Conservation (phyloP, 2,329 filamentous ascomycete genomes). For the Aspergillus luchuensis region DNA sequence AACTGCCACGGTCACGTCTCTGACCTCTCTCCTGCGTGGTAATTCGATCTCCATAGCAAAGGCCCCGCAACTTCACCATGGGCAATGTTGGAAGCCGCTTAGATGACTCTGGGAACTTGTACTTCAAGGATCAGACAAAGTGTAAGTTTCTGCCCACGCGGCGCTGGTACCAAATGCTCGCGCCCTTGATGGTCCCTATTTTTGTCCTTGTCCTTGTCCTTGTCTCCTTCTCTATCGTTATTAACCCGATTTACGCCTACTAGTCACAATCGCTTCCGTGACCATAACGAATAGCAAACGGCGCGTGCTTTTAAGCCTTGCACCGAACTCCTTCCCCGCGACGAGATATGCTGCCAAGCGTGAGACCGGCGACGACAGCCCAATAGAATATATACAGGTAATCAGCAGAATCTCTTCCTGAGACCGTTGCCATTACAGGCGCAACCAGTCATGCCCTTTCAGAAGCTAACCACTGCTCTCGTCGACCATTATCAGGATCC, state of each 20-base stretch:
- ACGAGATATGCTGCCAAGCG: slow-evolving; percentile 73
- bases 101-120: slow-evolving; percentile 76
- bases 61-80: slow-evolving; percentile 61
- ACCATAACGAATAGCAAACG: slow-evolving; percentile 77
- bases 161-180: neutral
- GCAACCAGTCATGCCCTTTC: neutral
- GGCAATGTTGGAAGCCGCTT: slow-evolving; percentile 87
- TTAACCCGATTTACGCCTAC: neutral
- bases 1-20: slow-evolving; percentile 30
- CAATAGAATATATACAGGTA: slow-evolving; percentile 92
- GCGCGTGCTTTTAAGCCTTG: slow-evolving; percentile 73
- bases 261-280: slow-evolving; percentile 85
- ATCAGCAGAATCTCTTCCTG: neutral
- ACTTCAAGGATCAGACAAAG: slow-evolving; percentile 87
- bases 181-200: neutral
- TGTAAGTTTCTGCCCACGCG: slow-evolving; percentile 56
- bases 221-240: neutral
- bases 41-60: slow-evolving; percentile 29
- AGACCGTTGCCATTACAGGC: neutral
- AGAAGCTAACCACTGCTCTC: slow-evolving; percentile 24
- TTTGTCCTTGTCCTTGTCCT: neutral
- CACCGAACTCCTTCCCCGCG: slow-evolving; percentile 86
- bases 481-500: slow-evolving; percentile 64
- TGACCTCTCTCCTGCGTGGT: slow-evolving; percentile 31
- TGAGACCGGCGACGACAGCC: slow-evolving; percentile 70